A percentile compares a stretch with the other conserved stretches of the same genome.
Evolutionary conservation across 1,139 yeast genomes (phyloP).

Genomic region (Yamadazyma membranifaciens): DNA sequence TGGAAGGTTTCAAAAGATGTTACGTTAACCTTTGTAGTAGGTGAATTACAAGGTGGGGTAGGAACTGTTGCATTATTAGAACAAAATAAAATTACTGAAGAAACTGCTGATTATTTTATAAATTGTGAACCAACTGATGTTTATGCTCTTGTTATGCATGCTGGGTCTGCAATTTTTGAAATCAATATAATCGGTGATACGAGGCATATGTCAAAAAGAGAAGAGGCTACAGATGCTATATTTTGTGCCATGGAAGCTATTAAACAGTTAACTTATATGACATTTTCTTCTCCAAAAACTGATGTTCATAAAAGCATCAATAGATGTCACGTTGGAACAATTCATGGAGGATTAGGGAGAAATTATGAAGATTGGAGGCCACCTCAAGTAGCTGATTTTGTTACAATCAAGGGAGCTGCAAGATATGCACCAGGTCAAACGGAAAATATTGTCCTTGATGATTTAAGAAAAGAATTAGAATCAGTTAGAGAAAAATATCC

Average conservation of each 20-base stretch:
- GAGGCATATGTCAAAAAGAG: conserved; percentile 16
- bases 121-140: conserved; percentile 17
- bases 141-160: conserved; percentile 14
- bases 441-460: conserved; percentile 19
- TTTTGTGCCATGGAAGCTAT: conserved; percentile 16
- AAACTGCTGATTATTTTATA: conserved; percentile 15
- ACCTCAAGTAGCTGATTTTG: conserved; percentile 25
- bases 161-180: conserved; percentile 16
- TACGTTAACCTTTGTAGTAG: conserved; percentile 15
- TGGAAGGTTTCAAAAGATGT: conserved; percentile 16
- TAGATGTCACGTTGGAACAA: conserved; percentile 16
- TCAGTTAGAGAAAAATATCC: conserved; percentile 20
- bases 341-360: conserved; percentile 16
- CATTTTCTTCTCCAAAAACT: conserved; percentile 13
- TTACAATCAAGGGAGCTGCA: conserved; percentile 25
- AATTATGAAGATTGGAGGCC: conserved; percentile 19
- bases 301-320: conserved; percentile 13
- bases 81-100: conserved; percentile 13
- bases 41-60: conserved; percentile 19
- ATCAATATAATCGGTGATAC: conserved; percentile 16
- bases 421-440: conserved; percentile 25
- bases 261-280: conserved; percentile 14
- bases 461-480: conserved; percentile 19
- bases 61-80: conserved; percentile 16
- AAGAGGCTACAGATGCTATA: conserved; percentile 17